Base-by-base conservation (phyloP, 2,329 filamentous ascomycete species). In the Fusarium sp. region DNA sequence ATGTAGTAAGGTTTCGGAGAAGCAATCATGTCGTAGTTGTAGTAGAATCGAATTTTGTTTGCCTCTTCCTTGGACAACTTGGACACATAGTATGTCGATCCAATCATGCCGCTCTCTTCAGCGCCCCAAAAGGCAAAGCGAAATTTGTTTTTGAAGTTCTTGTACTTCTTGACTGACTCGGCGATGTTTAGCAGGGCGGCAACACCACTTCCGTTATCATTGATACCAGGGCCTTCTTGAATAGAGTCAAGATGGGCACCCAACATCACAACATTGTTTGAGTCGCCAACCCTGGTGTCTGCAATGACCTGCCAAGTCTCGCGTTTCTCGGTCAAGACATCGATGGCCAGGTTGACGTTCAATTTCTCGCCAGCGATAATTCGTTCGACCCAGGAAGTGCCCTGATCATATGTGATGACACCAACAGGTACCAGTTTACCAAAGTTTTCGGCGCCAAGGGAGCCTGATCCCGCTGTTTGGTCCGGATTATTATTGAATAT, bases 11-110 rank as follows among this genome's bases (percentile, higher is more conserved):
- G 80, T n/a, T 76, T 67, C 6, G 76, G 76, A n/a, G 81, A 84
- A 23, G 80, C 83, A 50, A 92, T 90, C 90, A 92, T 92, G 80
- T 92, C 90, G 76, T 90, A 91, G 81, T 92, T 90, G 77, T 91
- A 87, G 81, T 91, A 90, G 41, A 91, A 87, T 2, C 86, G 84
- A 76, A 92, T 88, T 78, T 89, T 89, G 66, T 85, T 80, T 0
- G 77, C 76, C 56, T 84, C 80, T 7, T 77, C 75, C 35, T 77
- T 71, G 14, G 78, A 76, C 18, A 84, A 77, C 12, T 74, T 75
- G 9, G 75, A 64, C 3, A 77, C 79, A 60, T 84, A 84, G 76
- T 81, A 76, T 15, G 80, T 71, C 7, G 82, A 83, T 23, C 83
- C 83, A 53, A 83, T 70, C 40, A 84, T 78, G 20, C 83, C 82